These are phyloP conservation scores for Grigorovia jiainica DNA, from an alignment of 805 yeast genomes.

Conservation along the genomic window DNA sequence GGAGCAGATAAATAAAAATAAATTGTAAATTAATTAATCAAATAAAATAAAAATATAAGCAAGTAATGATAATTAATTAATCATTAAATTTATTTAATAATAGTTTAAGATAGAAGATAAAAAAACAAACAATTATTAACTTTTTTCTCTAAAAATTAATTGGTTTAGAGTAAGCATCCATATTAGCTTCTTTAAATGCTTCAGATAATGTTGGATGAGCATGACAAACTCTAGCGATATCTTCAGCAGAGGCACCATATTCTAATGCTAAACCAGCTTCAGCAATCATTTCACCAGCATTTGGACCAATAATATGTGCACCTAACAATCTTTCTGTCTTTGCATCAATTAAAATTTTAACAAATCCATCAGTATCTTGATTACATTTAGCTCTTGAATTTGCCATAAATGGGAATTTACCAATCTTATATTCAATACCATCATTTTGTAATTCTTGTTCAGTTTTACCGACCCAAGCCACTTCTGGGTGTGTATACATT, in stretches of 20 bases:
- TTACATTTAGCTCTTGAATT: constrained; percentile 99
- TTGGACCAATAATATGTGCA: constrained; percentile 94
- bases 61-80: neutral
- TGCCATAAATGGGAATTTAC: constrained; percentile 98
- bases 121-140: neutral
- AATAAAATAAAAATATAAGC: neutral
- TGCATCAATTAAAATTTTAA: constrained; percentile 90
- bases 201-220: constrained; percentile 98
- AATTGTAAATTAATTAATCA: neutral
- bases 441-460: constrained; percentile 91
- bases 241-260: constrained; percentile 98
- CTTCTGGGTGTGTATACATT: constrained; percentile 99
- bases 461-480: constrained; percentile 97
- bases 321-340: constrained; percentile 96
- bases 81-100: neutral
- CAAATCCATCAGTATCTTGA: constrained; percentile 94
- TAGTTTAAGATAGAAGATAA: neutral
- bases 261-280: constrained; percentile 97
- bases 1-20: neutral
- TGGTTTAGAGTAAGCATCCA: constrained; percentile 86
- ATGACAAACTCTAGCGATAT: constrained; percentile 93
- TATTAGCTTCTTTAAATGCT: constrained; percentile 97
- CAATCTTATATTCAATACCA: constrained; percentile 84
- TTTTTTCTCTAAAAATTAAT: constrained; percentile 43
- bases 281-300: constrained; percentile 99